Base-by-base conservation (phyloP, 306 rosid genomes). In the Mimosa bimucronata region DNA sequence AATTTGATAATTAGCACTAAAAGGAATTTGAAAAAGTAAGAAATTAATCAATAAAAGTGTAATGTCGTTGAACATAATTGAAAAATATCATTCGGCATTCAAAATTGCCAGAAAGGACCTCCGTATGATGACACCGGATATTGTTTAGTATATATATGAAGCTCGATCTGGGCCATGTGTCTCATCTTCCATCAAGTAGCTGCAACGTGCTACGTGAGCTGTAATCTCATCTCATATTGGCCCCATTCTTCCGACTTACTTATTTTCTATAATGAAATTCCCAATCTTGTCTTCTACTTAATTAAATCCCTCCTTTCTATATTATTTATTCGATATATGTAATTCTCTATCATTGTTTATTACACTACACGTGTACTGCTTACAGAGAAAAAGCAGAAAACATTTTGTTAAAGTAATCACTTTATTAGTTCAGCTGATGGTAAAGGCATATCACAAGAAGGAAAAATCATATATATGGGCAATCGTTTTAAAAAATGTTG, bases 71-170 rank as follows among this genome's bases (percentile, higher is more conserved):
- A 34, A 34, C 38, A 34, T 30, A 29, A 19, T 37, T 12, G 58
- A 74, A 46, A 73, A 28, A 52, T 16, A 65, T 31, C 6, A 18
- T 65, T 65, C 4, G 71, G 14, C 14, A 19, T 29, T 67, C 72
- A 38, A 37, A 19, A 67, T 34, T 67, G 72, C 72, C 72, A 37
- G 72, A 67, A 38, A 67, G 72, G 72, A 53, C 31, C 73, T n/a
- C 10, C 19, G 44, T n/a, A 21, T 40, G 73, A 21, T 68, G 30
- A 29, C 31, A 10, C 52, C 73, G 19, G 73, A n/a, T 37, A 25
- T 66, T 37, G 46, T 34, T 34, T 34, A 34, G 38, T 34, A 34
- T 9, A 18, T 38, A 67, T n/a, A 12, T 1, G 0, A 15, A 67
- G 30, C 30, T 66, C 53, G 52, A 40, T 67, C 50, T 11, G 50